A percentile compares a stretch with the other conserved stretches of the same genome.
These are phyloP conservation scores for Boletus tylopilopsis DNA, from an alignment of 768 basidiomycete species.

Conservation along the genomic window DNA sequence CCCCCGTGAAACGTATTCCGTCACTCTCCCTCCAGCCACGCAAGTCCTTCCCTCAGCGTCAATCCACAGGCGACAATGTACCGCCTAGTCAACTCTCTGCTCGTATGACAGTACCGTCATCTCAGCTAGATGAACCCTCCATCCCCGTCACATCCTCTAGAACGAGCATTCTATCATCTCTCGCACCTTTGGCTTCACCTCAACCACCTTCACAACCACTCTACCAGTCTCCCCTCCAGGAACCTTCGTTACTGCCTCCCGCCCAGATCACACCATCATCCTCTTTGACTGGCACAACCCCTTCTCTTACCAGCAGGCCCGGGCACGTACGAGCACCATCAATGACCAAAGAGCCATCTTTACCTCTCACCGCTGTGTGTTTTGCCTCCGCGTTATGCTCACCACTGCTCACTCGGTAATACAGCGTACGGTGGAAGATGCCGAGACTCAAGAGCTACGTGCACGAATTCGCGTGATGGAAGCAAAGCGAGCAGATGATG, in stretches of 20 bases:
- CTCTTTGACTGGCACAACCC: constrained; percentile 10
- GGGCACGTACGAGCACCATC: constrained; percentile 13
- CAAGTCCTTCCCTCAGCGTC: constrained; percentile 47
- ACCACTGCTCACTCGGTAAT: constrained; percentile 8
- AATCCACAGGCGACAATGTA: constrained; percentile 35
- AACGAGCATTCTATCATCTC: constrained; percentile 38
- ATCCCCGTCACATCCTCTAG: constrained; percentile 24
- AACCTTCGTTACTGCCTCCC: constrained; percentile 8
- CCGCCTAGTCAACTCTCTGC: constrained; percentile 22
- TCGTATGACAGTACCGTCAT: constrained; percentile 27
- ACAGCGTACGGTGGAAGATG: constrained; percentile 43
- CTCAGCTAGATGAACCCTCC: constrained; percentile 21
- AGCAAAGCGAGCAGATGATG: constrained; percentile 81
- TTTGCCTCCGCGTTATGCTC: not conserved
- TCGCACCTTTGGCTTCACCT: constrained; percentile 32
- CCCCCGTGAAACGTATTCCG: constrained; percentile 57
- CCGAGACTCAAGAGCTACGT: constrained; percentile 74
- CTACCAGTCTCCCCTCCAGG: constrained; percentile 16
- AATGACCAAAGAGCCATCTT: constrained; percentile 27
- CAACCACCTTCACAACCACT: constrained; percentile 23
- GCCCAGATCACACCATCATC: constrained; percentile 14
- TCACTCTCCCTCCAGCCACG: constrained; percentile 46
- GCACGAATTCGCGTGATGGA: constrained; percentile 85
- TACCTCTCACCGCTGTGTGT: constrained; percentile 22
- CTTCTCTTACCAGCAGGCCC: constrained; percentile 5